phyloP scores from a whole-genome alignment of 2,329 filamentous ascomycete species.

The Stagonosporopsis chrysanthemi region DNA sequence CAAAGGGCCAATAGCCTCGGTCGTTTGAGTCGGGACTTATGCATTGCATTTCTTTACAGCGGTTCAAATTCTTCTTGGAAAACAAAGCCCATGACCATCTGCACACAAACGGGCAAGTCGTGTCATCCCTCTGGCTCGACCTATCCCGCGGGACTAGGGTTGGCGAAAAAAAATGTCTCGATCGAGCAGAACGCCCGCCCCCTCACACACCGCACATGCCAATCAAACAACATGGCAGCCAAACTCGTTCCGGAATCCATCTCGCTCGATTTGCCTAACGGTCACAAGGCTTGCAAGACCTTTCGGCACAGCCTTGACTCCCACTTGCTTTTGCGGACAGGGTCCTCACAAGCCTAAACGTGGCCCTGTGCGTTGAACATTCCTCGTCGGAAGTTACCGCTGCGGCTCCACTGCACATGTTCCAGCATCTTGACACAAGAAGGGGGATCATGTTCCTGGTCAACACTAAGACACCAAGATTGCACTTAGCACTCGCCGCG shows the following conservation, averaged over 20 bases:
- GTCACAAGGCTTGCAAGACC: slow-evolving; percentile 9
- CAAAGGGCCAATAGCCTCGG: slow-evolving; percentile 15
- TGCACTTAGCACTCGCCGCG: not conserved
- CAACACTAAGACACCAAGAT: not conserved
- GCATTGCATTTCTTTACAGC: slow-evolving; percentile 17
- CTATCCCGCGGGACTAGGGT: slow-evolving; percentile 26
- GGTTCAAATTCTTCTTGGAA: slow-evolving; percentile 15
- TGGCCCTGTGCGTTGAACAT: not conserved
- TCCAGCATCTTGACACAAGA: not conserved
- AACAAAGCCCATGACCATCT: slow-evolving; percentile 12
- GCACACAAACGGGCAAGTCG: slow-evolving; percentile 12
- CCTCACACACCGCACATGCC: slow-evolving; percentile 13
- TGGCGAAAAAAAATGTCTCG: slow-evolving; percentile 32
- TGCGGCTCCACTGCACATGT: not conserved
- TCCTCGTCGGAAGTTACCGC: slow-evolving; percentile 4
- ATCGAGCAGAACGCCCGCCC: slow-evolving; percentile 18
- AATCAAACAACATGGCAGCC: slow-evolving; percentile 7
- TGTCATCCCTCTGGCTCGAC: slow-evolving; percentile 9
- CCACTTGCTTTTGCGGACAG: slow-evolving; percentile 9
- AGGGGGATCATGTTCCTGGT: not conserved
- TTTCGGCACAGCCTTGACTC: not conserved
- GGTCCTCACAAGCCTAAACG: not conserved
- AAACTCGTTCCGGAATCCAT: not conserved
- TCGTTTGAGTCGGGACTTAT: slow-evolving; percentile 10
- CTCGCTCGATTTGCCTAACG: not conserved